Conservation (phyloP, 2,329 filamentous ascomycete species). For the Trichoderma guizhouense region DNA sequence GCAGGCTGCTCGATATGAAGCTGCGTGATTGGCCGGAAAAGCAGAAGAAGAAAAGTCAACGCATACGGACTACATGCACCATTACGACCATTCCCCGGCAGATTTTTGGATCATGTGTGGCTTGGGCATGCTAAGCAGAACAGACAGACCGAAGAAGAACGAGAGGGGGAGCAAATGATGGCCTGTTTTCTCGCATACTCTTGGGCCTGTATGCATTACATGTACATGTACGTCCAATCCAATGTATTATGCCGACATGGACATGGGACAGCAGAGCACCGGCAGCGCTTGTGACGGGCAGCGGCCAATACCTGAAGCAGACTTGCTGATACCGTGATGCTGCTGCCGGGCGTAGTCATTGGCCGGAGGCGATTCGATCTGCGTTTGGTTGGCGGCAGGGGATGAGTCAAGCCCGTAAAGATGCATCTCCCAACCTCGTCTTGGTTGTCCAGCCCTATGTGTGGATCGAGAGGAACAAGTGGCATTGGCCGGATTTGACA, state of each 20-base stretch:
- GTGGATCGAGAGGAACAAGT: conserved; percentile 8
- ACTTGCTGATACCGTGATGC: not conserved
- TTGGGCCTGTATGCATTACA: conserved; percentile 12
- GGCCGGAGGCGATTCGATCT: conserved; percentile 7
- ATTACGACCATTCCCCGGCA: not conserved
- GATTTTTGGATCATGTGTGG: not conserved
- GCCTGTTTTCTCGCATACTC: conserved; percentile 1
- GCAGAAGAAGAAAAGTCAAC: not conserved
- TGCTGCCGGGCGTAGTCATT: not conserved
- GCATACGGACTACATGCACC: not conserved
- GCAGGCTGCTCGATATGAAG: conserved; percentile 16
- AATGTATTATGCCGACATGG: not conserved
- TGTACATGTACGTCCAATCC: not conserved
- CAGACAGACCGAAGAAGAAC: not conserved
- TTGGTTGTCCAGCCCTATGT: conserved; percentile 10
- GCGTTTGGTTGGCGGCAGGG: conserved; percentile 1
- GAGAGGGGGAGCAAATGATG: not conserved
- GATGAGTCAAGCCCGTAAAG: not conserved
- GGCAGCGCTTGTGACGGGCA: not conserved
- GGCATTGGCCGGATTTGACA: not conserved
- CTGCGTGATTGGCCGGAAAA: not conserved
- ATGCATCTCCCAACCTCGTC: conserved; percentile 7
- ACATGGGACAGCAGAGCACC: not conserved
- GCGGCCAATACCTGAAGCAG: not conserved
- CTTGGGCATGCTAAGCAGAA: not conserved